Percentiles rank a stretch among this genome's conserved stretches.
Evolutionary conservation across 768 basidiomycete species (phyloP).

Genomic region (Serendipita vermifera): DNA sequence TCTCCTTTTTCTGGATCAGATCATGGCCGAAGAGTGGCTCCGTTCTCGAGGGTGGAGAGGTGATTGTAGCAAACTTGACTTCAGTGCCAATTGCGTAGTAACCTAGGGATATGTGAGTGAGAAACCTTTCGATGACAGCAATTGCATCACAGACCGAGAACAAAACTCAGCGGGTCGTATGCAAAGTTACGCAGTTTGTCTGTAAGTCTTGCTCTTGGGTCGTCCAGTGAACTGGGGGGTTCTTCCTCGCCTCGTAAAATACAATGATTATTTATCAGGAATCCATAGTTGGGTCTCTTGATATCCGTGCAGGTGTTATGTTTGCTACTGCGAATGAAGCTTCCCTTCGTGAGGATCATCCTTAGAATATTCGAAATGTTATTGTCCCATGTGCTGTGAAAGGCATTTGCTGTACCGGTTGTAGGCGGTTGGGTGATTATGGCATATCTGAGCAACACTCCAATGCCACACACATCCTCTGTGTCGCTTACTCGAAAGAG

Average conservation of each 20-base stretch:
- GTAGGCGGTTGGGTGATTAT: background rate
- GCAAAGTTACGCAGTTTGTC: slow-evolving; percentile 17
- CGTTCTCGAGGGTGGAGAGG: slow-evolving; percentile 7
- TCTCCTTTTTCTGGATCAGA: background rate
- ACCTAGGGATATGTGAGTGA: background rate
- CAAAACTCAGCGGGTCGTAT: slow-evolving; percentile 20
- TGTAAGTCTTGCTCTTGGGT: slow-evolving; percentile 18
- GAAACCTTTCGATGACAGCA: background rate
- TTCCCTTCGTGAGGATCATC: slow-evolving; percentile 16
- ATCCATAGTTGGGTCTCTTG: slow-evolving; percentile 18
- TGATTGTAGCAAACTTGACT: background rate
- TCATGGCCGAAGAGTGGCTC: slow-evolving; percentile 14
- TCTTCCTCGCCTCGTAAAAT: slow-evolving; percentile 22
- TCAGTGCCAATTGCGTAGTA: background rate
- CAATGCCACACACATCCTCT: background rate
- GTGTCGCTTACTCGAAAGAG: background rate
- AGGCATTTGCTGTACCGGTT: slow-evolving; percentile 16
- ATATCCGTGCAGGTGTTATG: slow-evolving; percentile 15
- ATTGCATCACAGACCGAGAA: slow-evolving; percentile 16
- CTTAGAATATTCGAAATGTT: slow-evolving; percentile 19
- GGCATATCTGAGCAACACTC: background rate
- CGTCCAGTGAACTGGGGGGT: slow-evolving; percentile 10
- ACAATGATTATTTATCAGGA: slow-evolving; percentile 17
- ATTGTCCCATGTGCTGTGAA: slow-evolving; percentile 19
- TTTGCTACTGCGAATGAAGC: slow-evolving; percentile 17